Evolutionary conservation across 768 basidiomycete genomes (phyloP).

Genomic region (Boletellus ananiceps): DNA sequence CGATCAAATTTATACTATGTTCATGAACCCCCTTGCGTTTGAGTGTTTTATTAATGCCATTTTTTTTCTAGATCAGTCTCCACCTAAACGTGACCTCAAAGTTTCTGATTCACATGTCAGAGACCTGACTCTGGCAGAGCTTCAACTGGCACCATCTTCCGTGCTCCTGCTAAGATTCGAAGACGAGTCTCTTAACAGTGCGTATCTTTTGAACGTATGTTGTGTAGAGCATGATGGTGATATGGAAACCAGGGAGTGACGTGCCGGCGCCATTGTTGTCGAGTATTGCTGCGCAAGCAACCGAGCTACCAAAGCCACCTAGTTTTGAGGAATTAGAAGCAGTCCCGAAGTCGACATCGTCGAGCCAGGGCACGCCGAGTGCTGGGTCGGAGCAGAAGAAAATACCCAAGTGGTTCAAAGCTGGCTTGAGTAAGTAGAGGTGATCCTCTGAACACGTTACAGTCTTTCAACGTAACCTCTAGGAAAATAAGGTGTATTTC

Average conservation of each 20-base stretch:
- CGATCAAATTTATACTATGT: constrained; percentile 85
- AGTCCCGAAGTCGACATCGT: constrained; percentile 5
- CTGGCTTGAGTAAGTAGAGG: constrained; percentile 49
- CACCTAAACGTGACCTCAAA: constrained; percentile 79
- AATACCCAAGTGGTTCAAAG: constrained; percentile 77
- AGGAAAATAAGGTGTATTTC: constrained; percentile 31
- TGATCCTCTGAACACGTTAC: neutral
- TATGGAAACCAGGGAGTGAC: constrained; percentile 40
- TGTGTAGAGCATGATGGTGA: neutral
- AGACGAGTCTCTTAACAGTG: constrained; percentile 67
- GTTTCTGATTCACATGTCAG: constrained; percentile 73
- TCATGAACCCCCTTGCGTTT: constrained; percentile 25
- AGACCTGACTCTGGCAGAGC: constrained; percentile 59
- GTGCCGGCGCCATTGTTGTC: constrained; percentile 62
- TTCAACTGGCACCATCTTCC: constrained; percentile 78
- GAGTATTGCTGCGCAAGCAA: constrained; percentile 51
- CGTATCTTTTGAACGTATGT: neutral
- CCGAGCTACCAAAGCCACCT: constrained; percentile 63
- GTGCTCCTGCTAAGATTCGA: constrained; percentile 73
- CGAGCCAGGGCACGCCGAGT: constrained; percentile 7
- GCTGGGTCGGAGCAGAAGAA: constrained; percentile 43
- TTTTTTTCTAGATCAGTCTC: constrained; percentile 60
- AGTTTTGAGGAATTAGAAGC: constrained; percentile 25
- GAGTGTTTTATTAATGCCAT: neutral
- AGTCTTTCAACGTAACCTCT: neutral